Percentiles rank a stretch among this genome's conserved stretches.
Conservation (phyloP, 78 protist genomes). For the Creolimax fragrantissima region DNA sequence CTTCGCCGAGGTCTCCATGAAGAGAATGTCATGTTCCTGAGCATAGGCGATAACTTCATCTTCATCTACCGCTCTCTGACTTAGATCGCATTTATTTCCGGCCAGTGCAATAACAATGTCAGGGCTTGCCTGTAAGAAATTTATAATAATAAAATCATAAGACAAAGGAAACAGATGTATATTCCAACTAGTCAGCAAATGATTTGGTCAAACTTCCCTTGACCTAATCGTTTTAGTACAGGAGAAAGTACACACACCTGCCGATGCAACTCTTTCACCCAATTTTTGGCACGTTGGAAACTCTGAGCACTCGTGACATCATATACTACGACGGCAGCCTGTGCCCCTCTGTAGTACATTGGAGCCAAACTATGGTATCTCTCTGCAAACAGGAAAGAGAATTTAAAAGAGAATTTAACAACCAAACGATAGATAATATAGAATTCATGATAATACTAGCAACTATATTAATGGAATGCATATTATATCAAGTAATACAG, state of each 20-base stretch:
- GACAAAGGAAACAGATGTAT: no score
- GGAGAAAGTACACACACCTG: constrained; percentile 40
- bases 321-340: constrained; percentile 88
- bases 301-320: constrained; percentile 65
- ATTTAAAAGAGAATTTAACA: no score
- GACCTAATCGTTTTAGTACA: no score
- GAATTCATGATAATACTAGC: no score
- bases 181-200: no score
- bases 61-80: constrained; percentile 47
- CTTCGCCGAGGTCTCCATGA: constrained; percentile 91
- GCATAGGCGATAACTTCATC: constrained; percentile 65
- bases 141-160: no score
- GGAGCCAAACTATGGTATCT: constrained; percentile 89
- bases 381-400: no score
- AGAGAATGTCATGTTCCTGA: constrained; percentile 64
- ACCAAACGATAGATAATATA: no score
- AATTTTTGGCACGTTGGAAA: constrained; percentile 78
- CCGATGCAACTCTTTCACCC: constrained; percentile 94
- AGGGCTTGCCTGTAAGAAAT: constrained; percentile 59
- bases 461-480: no score
- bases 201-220: no score
- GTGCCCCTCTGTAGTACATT: constrained; percentile 93
- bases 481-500: no score
- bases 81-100: constrained; percentile 94
- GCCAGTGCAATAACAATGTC: constrained; percentile 89